Percentiles rank a stretch among this genome's conserved stretches.
Conservation (phyloP, 495 filamentous ascomycete genomes). For the Endocarpon pusillum region DNA sequence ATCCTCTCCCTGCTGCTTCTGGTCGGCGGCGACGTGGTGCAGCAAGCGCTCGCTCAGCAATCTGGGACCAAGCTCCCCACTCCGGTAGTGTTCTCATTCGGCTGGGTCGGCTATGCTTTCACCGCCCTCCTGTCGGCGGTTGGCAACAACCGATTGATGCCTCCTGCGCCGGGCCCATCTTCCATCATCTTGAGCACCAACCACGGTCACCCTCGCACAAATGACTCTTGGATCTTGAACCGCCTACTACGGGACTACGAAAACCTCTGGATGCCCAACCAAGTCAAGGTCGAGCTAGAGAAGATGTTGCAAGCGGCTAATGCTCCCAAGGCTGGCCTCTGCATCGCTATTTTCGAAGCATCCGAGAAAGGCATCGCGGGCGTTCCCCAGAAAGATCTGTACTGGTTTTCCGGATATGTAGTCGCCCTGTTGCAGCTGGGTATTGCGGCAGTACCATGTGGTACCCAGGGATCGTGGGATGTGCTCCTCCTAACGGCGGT, state of each 20-base stretch:
- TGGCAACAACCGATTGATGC: slow-evolving; percentile 30
- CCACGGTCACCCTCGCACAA: no score
- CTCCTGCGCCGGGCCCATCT: slow-evolving; percentile 14
- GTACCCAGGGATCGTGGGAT: slow-evolving; percentile 24
- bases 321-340: background rate
- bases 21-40: slow-evolving; percentile 33
- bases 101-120: slow-evolving; percentile 31
- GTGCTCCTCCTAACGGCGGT: slow-evolving; percentile 24
- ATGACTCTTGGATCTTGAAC: slow-evolving; percentile 31
- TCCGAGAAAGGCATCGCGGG: background rate
- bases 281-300: no score
- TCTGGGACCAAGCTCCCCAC: slow-evolving; percentile 16
- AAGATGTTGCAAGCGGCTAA: no score
- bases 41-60: slow-evolving; percentile 27
- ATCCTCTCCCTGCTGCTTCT: slow-evolving; percentile 29
- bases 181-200: no score
- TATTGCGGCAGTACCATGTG: slow-evolving; percentile 28
- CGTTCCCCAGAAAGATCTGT: background rate
- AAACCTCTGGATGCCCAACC: no score
- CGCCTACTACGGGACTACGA: slow-evolving; percentile 32
- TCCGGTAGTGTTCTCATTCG: slow-evolving; percentile 38
- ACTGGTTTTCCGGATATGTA: background rate
- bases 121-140: slow-evolving; percentile 20
- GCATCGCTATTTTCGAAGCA: background rate
- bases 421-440: slow-evolving; percentile 9